Conservation (phyloP, 2,329 filamentous ascomycete species). For the Xylogone sp. region DNA sequence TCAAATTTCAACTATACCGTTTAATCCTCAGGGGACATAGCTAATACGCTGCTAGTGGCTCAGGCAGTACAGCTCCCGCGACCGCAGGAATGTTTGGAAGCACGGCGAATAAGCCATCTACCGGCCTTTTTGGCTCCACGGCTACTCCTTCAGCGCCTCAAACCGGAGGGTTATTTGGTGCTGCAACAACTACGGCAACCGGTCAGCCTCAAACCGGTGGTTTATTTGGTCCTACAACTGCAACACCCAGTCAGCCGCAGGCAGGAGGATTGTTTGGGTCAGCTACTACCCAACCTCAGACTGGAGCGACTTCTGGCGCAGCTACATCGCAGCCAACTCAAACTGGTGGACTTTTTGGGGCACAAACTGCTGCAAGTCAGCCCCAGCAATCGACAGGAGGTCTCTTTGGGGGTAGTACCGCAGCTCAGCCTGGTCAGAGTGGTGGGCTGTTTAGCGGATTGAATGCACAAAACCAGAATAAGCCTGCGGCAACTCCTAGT, state of each 20-base stretch:
- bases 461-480: constrained; percentile 22
- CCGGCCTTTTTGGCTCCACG: constrained; percentile 28
- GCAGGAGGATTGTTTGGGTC: constrained; percentile 29
- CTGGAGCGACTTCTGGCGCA: constrained; percentile 13
- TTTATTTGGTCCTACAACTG: constrained; percentile 26
- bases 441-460: constrained; percentile 24
- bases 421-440: constrained; percentile 22
- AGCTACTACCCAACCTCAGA: constrained; percentile 14
- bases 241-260: constrained; percentile 10
- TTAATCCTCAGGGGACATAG: too few species aligned
- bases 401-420: constrained; percentile 26
- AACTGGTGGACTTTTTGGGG: constrained; percentile 23
- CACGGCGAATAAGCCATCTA: constrained; percentile 22
- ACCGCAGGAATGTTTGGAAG: constrained; percentile 28
- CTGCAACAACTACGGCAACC: constrained; percentile 15
- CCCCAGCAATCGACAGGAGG: constrained; percentile 19
- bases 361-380: constrained; percentile 9
- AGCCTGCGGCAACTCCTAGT: constrained; percentile 16
- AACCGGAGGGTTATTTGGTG: constrained; percentile 17
- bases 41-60: constrained; percentile 19
- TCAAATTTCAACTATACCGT: neutral
- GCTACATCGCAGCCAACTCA: constrained; percentile 13
- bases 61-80: constrained; percentile 18
- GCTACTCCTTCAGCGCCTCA: constrained; percentile 11
- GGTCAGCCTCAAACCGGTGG: constrained; percentile 13